A percentile compares a stretch with the other conserved stretches of the same genome.
Conservation (phyloP, 1,284 basidiomycete species). For the Hortiboletus rubellus region DNA sequence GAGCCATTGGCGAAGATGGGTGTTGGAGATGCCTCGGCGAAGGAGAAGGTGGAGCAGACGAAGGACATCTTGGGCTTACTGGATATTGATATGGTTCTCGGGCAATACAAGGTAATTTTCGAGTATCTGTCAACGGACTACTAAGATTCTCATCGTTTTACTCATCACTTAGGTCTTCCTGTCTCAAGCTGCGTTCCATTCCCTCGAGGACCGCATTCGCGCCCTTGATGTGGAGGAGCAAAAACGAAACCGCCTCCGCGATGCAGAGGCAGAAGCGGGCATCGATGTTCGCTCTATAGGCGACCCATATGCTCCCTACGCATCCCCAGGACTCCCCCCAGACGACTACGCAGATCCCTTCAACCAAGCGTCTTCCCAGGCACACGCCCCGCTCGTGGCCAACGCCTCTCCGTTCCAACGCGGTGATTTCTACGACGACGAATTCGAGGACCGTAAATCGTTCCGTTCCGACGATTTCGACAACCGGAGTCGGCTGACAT, state of each 20-base stretch:
- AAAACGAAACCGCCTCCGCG: conserved; percentile 71
- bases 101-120: conserved; percentile 68
- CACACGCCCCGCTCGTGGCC: conserved; percentile 72
- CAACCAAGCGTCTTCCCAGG: conserved; percentile 46
- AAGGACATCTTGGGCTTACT: conserved; percentile 64
- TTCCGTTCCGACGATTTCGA: conserved; percentile 78
- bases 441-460: conserved; percentile 78
- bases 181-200: conserved; percentile 84
- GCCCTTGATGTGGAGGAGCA: conserved; percentile 82
- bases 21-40: conserved; percentile 50
- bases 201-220: conserved; percentile 86
- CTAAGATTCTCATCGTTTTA: conserved; percentile 6
- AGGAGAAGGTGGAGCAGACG: conserved; percentile 58
- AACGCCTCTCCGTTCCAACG: conserved; percentile 78
- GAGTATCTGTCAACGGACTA: conserved; percentile 4
- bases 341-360: conserved; percentile 53
- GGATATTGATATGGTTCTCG: conserved; percentile 78
- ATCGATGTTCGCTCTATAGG: conserved; percentile 63
- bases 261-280: conserved; percentile 76
- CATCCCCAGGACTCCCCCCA: conserved; percentile 46
- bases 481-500: conserved; percentile 69
- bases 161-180: conserved; percentile 74
- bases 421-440: conserved; percentile 68
- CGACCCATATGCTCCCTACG: conserved; percentile 80
- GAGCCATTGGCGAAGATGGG: conserved; percentile 53